These are phyloP conservation scores for Penicilliopsis zonata DNA, from an alignment of 495 filamentous ascomycete genomes.

Conservation along the genomic window DNA sequence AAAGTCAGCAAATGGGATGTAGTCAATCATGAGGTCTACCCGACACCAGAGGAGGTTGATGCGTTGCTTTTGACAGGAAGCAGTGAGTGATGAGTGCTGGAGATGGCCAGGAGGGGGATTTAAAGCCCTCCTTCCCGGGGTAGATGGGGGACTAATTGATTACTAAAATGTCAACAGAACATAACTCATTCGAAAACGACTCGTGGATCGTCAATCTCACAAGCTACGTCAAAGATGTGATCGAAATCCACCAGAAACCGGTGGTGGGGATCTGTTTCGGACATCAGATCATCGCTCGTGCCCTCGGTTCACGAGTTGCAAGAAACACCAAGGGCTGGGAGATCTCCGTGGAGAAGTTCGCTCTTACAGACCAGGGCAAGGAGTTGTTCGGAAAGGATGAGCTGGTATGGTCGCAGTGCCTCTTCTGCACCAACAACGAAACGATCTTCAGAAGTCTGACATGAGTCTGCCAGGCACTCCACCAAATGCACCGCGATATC, in stretches of 20 bases:
- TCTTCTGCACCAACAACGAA: conserved; percentile 1
- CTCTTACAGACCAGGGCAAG: conserved; percentile 53
- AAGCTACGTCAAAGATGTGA: conserved; percentile 42
- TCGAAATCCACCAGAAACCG: conserved; percentile 42
- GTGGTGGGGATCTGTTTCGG: conserved; percentile 81
- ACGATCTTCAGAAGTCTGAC: too few species aligned
- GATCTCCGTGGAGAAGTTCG: conserved; percentile 51
- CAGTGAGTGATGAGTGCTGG: too few species aligned
- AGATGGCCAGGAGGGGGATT: not conserved
- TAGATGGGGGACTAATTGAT: not conserved
- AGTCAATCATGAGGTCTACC: conserved; percentile 44
- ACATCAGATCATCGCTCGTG: conserved; percentile 79
- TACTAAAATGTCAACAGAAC: conserved; percentile 19
- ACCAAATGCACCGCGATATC: conserved; percentile 84
- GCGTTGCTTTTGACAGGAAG: conserved; percentile 69
- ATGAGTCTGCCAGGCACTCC: conserved; percentile 59
- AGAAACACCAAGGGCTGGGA: conserved; percentile 65
- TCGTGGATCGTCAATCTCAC: conserved; percentile 64
- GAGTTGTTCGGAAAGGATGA: conserved; percentile 53
- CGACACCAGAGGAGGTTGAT: conserved; percentile 54
- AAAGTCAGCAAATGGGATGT: conserved; percentile 53
- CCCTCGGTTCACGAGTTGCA: conserved; percentile 53
- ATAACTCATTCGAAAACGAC: conserved; percentile 48
- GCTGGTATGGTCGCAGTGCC: conserved; percentile 33
- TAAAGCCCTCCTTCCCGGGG: not conserved